Conservation (phyloP, 2,329 filamentous ascomycete genomes). For the Sporothrix inflata region DNA sequence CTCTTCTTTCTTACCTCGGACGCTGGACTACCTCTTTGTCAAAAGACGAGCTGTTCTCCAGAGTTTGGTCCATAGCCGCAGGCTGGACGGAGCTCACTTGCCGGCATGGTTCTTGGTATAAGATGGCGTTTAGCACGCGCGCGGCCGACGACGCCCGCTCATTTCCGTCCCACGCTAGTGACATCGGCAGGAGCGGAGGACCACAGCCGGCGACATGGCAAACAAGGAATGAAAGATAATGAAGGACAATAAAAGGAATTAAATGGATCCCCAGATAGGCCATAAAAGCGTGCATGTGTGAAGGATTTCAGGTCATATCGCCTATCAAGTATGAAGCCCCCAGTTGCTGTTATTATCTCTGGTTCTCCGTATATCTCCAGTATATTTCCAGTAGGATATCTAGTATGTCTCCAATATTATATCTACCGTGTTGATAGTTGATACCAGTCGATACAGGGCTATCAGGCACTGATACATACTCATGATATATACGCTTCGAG, state of each 20-base stretch:
- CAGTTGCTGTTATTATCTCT: no score
- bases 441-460: no score
- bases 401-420: no score
- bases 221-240: no score
- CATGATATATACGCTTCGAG: no score
- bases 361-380: neutral
- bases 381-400: neutral
- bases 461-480: no score
- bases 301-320: no score
- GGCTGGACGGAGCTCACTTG: no score
- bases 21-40: neutral
- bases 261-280: neutral
- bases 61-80: no score
- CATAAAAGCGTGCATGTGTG: no score
- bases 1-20: neutral
- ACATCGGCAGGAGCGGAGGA: neutral
- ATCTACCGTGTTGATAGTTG: no score
- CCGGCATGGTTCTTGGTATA: neutral
- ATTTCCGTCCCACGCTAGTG: neutral
- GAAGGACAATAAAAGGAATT: neutral
- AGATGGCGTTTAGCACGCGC: constrained; percentile 11
- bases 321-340: no score
- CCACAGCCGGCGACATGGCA: neutral
- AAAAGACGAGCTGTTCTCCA: neutral
- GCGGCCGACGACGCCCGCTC: neutral